Conservation (phyloP, 1,139 yeast species). For the Suhomyces ambrosiae region DNA sequence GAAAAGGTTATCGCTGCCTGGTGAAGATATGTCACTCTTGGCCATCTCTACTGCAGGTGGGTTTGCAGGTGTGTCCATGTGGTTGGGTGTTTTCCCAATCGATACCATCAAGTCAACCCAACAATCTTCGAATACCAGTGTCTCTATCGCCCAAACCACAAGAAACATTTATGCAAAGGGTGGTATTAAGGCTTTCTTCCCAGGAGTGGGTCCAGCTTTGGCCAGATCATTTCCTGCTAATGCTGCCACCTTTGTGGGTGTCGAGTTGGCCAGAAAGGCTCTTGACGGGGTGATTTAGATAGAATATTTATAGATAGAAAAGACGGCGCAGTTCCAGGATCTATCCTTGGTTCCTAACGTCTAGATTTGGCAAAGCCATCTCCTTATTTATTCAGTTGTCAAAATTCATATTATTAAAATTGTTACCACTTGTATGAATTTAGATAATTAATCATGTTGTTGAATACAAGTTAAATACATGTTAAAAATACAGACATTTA, state of each 20-base stretch:
- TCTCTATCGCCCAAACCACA: slow-evolving; percentile 69
- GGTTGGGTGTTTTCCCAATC: slow-evolving; percentile 94
- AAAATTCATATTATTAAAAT: too few relatives aligned
- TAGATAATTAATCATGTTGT: too few relatives aligned
- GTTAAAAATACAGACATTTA: too few relatives aligned
- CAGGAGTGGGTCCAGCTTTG: slow-evolving; percentile 95
- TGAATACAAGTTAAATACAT: too few relatives aligned
- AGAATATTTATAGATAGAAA: slow-evolving; percentile 6
- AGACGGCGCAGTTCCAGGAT: too few relatives aligned
- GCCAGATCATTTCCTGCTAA: slow-evolving; percentile 96
- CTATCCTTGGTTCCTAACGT: too few relatives aligned
- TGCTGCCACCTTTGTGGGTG: slow-evolving; percentile 97
- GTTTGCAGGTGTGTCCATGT: slow-evolving; percentile 93
- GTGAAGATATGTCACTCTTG: slow-evolving; percentile 60
- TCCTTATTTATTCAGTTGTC: too few relatives aligned
- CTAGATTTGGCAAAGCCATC: too few relatives aligned
- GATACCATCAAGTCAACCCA: slow-evolving; percentile 92
- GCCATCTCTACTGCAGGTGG: slow-evolving; percentile 93
- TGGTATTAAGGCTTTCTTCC: slow-evolving; percentile 92
- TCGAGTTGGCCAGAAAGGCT: slow-evolving; percentile 79
- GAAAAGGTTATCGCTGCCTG: slow-evolving; percentile 56
- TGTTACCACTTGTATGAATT: too few relatives aligned
- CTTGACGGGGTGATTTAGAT: slow-evolving; percentile 44
- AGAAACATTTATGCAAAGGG: slow-evolving; percentile 63
- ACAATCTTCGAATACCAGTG: slow-evolving; percentile 62